phyloP scores from a whole-genome alignment of 805 yeast species.

The Naumovozyma baii region DNA sequence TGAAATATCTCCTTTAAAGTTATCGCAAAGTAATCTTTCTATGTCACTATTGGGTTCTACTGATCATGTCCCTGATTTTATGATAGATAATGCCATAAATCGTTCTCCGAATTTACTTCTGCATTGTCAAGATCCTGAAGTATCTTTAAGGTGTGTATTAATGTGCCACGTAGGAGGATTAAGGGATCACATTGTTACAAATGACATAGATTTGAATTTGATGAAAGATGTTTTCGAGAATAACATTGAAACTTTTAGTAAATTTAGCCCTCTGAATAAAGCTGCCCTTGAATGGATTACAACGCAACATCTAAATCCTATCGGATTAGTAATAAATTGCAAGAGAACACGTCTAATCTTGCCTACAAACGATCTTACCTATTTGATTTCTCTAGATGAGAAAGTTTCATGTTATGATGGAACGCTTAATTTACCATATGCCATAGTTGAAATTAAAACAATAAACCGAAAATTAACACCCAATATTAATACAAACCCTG shows the following conservation, averaged over 20 bases:
- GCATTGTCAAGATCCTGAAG: constrained; percentile 3
- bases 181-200: constrained; percentile 21
- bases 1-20: background rate
- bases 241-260: background rate
- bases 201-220: constrained; percentile 2
- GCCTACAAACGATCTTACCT: constrained; percentile 6
- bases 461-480: background rate
- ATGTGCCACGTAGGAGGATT: constrained; percentile 29
- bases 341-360: constrained; percentile 24
- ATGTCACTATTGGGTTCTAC: background rate
- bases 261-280: constrained; percentile 13
- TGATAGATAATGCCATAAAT: constrained; percentile 9
- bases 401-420: constrained; percentile 10
- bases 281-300: constrained; percentile 23
- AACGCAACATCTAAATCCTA: constrained; percentile 11
- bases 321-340: constrained; percentile 6
- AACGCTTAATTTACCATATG: constrained; percentile 11
- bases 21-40: background rate
- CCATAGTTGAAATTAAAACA: constrained; percentile 15
- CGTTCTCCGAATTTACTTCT: constrained; percentile 18
- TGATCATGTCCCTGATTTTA: background rate
- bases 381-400: constrained; percentile 21
- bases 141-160: constrained; percentile 10
- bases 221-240: background rate
- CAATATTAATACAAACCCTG: too few relatives aligned